Evolutionary conservation across 2,329 filamentous ascomycete species (phyloP), one percentile per base, ranked within the genome.

Genomic region (Dactylella cylindrospora): DNA sequence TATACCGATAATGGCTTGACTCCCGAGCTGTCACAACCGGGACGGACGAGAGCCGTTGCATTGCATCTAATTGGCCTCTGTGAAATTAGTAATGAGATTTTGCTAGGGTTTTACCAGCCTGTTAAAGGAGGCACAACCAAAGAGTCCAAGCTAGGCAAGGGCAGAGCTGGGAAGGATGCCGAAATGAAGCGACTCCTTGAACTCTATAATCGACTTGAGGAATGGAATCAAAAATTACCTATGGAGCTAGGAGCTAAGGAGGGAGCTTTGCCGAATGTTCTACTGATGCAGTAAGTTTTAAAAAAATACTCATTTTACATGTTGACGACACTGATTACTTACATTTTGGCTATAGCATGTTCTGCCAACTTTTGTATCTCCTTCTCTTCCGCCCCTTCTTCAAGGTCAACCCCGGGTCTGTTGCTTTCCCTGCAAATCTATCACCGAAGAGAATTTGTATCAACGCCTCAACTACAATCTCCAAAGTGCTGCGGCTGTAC

Each of bases 341-440:
- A 36, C 10, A 51, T 35, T n/a, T 29, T 12, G 8, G 3, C 5
- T 2, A 6, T 69, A 96, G 90, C 75, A 97, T 97, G 90, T 95
- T 97, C 74, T 95, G 91, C 73, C 90, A 97, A 70, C 79, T 97
- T 0, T 83, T 96, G 39, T 95, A 94, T 71, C 95, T 97, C 61
- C 90, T 97, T 70, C 83, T 97, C 3, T 97, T 96, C 76, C 84
- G 91, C 3, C 91, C 93, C 0, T 97, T 97, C 71, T 79, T 97
- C 44, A 95, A 93, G 72, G 97, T 26, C 6, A 62, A 85, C 82
- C 2, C 88, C 86, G 41, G 76, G 81, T 5, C 84, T 84, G 1
- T 95, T 90, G 0, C 91, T 90, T 0, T 79, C 96, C 1, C 91
- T 90, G 76, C 83, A 1, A 89, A 95, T 68, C 87, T 96, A 13